Conservation (phyloP, 2,329 filamentous ascomycete genomes). For the Phyllosticta ampelicida region DNA sequence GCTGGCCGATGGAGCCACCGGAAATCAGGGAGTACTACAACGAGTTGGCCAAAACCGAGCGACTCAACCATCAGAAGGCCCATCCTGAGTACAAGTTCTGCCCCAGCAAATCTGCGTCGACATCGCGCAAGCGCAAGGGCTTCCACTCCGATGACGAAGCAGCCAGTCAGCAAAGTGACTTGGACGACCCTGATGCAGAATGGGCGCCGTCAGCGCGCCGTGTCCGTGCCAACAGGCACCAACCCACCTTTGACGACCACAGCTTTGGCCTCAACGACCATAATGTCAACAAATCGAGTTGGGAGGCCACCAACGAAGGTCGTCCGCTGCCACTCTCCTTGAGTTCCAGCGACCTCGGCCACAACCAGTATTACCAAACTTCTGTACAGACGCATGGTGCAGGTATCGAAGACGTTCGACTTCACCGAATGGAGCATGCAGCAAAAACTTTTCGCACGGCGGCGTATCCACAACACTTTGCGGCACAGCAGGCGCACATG, state of each 20-base stretch:
- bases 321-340: slow-evolving; percentile 37
- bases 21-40: slow-evolving; percentile 66
- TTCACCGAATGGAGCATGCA: slow-evolving; percentile 28
- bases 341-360: slow-evolving; percentile 32
- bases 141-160: slow-evolving; percentile 26
- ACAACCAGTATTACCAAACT: slow-evolving; percentile 42
- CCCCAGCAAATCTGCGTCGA: slow-evolving; percentile 55
- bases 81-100: slow-evolving; percentile 93
- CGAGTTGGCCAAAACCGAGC: slow-evolving; percentile 66
- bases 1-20: slow-evolving; percentile 74
- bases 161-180: slow-evolving; percentile 32
- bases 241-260: slow-evolving; percentile 17
- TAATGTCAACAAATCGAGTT: slow-evolving; percentile 38
- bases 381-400: slow-evolving; percentile 32
- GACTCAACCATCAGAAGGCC: slow-evolving; percentile 71
- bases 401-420: slow-evolving; percentile 28
- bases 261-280: slow-evolving; percentile 20
- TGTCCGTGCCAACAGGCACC: slow-evolving; percentile 2
- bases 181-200: slow-evolving; percentile 28
- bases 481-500: background rate
- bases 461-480: background rate
- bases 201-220: slow-evolving; percentile 23
- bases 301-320: slow-evolving; percentile 43
- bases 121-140: slow-evolving; percentile 39
- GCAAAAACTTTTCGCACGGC: background rate